A percentile compares a stretch with the other conserved stretches of the same genome.
phyloP scores from a whole-genome alignment of 2,329 filamentous ascomycete genomes.

The Thermochaetoides dissita region DNA sequence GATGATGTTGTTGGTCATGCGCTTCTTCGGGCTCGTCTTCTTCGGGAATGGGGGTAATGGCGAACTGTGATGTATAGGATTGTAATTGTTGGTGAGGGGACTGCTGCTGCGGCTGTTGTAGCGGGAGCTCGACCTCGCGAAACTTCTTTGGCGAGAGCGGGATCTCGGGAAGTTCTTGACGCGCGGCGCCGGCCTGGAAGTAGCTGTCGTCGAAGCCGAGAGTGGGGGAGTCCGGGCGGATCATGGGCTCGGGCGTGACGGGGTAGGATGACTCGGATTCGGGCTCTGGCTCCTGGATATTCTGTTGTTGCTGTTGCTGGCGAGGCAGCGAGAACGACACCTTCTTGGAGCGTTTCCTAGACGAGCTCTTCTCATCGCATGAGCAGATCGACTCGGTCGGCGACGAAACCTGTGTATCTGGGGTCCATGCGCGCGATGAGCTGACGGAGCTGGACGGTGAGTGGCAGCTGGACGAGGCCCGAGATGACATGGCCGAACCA shows the following conservation, averaged over 20 bases:
- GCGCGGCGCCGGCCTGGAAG: slow-evolving; percentile 15
- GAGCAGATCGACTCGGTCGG: slow-evolving; percentile 31
- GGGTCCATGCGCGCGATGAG: slow-evolving; percentile 25
- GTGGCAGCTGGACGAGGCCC: slow-evolving; percentile 24
- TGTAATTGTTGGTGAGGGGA: too few species aligned
- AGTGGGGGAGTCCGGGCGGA: slow-evolving; percentile 47
- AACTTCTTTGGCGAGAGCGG: slow-evolving; percentile 11
- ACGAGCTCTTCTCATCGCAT: slow-evolving; percentile 20
- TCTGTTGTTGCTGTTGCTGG: too few species aligned
- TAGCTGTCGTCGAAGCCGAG: slow-evolving; percentile 38
- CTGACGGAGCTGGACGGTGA: slow-evolving; percentile 34
- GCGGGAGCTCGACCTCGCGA: slow-evolving; percentile 12
- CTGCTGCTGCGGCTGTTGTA: not conserved
- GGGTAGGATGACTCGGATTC: too few species aligned
- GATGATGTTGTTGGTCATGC: not conserved
- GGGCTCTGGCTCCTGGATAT: too few species aligned
- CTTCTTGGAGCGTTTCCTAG: slow-evolving; percentile 24
- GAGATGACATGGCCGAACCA: slow-evolving; percentile 22
- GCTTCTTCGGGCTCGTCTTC: slow-evolving; percentile 4
- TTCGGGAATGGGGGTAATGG: slow-evolving; percentile 9
- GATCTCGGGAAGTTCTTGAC: slow-evolving; percentile 17
- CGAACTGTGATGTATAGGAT: too few species aligned
- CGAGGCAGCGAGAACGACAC: slow-evolving; percentile 28
- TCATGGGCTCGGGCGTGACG: slow-evolving; percentile 30
- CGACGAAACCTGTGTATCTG: slow-evolving; percentile 32